A percentile compares a stretch with the other conserved stretches of the same genome.
These are phyloP conservation scores for Sphagnum contortum DNA, from an alignment of 225 moss, liverwort and hornwort species.

Conservation along the genomic window DNA sequence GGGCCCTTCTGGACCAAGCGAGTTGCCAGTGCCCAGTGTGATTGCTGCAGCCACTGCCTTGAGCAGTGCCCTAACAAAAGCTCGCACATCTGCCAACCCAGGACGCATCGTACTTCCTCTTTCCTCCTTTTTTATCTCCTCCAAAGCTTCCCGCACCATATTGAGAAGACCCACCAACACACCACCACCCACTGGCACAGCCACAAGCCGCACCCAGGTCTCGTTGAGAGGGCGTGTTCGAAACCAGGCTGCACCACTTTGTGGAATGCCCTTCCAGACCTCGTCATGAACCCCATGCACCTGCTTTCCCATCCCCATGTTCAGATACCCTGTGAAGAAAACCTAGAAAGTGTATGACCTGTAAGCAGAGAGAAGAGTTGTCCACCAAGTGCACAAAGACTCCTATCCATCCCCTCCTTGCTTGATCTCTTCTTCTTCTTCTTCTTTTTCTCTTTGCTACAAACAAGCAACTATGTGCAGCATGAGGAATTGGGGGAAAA, in stretches of 20 bases:
- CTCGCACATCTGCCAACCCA: constrained; percentile 35
- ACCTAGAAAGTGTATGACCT: too few species aligned
- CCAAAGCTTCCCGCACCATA: constrained; percentile 49
- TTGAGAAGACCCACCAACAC: constrained; percentile 75
- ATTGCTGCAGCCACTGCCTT: constrained; percentile 78
- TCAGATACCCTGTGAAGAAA: too few species aligned
- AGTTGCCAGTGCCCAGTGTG: constrained; percentile 83
- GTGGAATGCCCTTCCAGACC: constrained; percentile 65
- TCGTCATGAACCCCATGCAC: constrained; percentile 70
- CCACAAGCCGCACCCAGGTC: constrained; percentile 62
- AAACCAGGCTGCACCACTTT: constrained; percentile 74
- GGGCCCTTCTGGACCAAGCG: constrained; percentile 96
- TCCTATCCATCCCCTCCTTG: too few species aligned
- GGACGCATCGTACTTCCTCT: constrained; percentile 12
- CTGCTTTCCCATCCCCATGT: constrained; percentile 15
- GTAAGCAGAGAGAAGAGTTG: too few species aligned
- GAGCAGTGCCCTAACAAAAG: constrained; percentile 47
- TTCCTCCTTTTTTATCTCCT: constrained; percentile 11
- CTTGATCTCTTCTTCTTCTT: too few species aligned
- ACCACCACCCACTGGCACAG: constrained; percentile 76
- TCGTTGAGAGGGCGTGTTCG: constrained; percentile 56
- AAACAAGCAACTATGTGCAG: too few species aligned
- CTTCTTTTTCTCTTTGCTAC: too few species aligned
- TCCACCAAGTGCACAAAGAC: too few species aligned
- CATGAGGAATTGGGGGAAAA: neutral